Evolutionary conservation across 148 eudicot species (phyloP).

Genomic region (Suaeda aralocaspica): DNA sequence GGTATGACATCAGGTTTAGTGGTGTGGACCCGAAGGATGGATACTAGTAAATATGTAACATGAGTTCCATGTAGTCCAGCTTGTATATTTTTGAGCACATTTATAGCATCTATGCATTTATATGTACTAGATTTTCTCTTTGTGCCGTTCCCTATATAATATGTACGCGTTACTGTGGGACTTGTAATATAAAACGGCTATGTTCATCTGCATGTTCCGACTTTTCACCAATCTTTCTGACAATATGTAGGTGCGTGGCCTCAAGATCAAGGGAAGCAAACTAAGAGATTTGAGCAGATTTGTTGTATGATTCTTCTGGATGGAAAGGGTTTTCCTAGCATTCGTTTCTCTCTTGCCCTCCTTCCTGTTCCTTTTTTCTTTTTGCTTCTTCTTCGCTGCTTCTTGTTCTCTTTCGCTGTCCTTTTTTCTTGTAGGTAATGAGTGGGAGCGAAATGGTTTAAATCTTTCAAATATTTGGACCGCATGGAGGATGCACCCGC

Average conservation of each 20-base stretch:
- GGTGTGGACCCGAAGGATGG: background rate
- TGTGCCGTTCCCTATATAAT: too few species aligned
- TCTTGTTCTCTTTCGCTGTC: too few species aligned
- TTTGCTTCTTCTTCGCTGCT: too few species aligned
- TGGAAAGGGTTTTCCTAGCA: conserved; percentile 40
- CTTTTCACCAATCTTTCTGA: background rate
- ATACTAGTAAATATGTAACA: background rate
- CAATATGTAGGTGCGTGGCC: conserved; percentile 40
- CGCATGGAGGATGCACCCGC: conserved; percentile 71
- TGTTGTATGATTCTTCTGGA: conserved; percentile 20
- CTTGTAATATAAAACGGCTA: too few species aligned
- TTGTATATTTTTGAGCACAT: background rate
- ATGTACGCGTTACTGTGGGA: too few species aligned
- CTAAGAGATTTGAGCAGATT: conserved; percentile 26
- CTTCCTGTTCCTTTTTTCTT: too few species aligned
- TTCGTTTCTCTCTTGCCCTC: too few species aligned
- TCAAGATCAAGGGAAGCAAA: conserved; percentile 21
- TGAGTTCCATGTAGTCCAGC: background rate
- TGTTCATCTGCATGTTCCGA: too few species aligned
- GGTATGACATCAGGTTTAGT: background rate
- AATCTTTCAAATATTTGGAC: conserved; percentile 36
- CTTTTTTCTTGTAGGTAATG: too few species aligned
- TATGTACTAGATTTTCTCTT: background rate
- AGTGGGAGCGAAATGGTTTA: conserved; percentile 49
- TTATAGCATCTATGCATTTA: conserved; percentile 2